Conservation (phyloP, 1,139 yeast species). For the Hemisphaericaspora xylanilytica region DNA sequence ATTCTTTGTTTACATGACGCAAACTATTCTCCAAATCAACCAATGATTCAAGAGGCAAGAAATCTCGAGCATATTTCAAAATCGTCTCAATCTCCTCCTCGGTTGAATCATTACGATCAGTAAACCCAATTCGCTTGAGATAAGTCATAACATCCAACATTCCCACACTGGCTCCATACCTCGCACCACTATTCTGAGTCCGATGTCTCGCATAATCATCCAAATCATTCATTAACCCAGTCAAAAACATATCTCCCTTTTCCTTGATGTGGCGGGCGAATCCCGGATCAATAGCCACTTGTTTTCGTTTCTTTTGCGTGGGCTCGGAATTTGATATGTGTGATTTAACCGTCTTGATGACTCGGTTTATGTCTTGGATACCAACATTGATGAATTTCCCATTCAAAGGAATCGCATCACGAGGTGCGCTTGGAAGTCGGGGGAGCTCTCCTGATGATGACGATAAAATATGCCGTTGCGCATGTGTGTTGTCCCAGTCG, state of each 20-base stretch:
- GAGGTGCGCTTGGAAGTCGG: background rate
- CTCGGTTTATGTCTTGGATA: background rate
- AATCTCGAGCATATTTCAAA: slow-evolving; percentile 33
- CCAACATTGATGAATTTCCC: background rate
- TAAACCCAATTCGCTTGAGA: slow-evolving; percentile 33
- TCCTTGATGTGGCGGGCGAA: slow-evolving; percentile 15
- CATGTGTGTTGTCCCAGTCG: no score
- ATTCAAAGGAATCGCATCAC: background rate
- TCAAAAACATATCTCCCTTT: slow-evolving; percentile 31
- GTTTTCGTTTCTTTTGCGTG: slow-evolving; percentile 5
- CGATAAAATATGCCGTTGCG: no score
- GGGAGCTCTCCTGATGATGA: background rate
- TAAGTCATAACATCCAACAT: slow-evolving; percentile 37
- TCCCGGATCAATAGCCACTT: background rate
- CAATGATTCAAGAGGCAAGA: slow-evolving; percentile 38
- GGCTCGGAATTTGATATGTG: slow-evolving; percentile 3
- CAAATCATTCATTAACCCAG: slow-evolving; percentile 33
- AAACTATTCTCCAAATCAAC: slow-evolving; percentile 35
- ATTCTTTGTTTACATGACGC: slow-evolving; percentile 3
- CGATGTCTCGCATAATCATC: slow-evolving; percentile 37
- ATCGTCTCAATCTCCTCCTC: slow-evolving; percentile 23
- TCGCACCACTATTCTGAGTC: slow-evolving; percentile 12
- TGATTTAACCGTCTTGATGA: background rate
- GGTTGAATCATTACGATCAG: slow-evolving; percentile 17
- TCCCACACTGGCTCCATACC: slow-evolving; percentile 20